Evolutionary conservation across 148 eudicot genomes (phyloP).

Genomic region (Nepenthes gracilis): DNA sequence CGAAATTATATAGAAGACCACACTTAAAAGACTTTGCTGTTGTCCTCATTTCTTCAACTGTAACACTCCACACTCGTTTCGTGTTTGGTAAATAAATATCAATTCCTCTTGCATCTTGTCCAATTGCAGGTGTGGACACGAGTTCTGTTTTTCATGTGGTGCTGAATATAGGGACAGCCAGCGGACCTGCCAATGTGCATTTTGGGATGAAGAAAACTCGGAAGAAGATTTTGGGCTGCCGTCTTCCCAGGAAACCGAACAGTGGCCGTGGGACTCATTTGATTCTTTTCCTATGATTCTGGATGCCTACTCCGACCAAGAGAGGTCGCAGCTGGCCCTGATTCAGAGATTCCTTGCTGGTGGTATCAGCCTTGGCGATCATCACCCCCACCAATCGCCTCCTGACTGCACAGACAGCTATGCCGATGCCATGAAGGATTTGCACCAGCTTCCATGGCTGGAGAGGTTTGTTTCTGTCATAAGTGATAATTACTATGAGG

Average conservation of each 20-base stretch:
- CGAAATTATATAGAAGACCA: no score
- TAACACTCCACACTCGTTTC: background rate
- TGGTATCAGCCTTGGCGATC: conserved; percentile 62
- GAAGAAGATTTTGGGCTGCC: conserved; percentile 14
- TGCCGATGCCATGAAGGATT: conserved; percentile 73
- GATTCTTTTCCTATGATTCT: conserved; percentile 44
- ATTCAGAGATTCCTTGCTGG: conserved; percentile 83
- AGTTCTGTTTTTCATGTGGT: conserved; percentile 77
- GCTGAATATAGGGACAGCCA: conserved; percentile 38
- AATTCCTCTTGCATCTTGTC: background rate
- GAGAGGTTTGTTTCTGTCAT: conserved; percentile 87
- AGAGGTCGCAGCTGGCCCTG: conserved; percentile 77
- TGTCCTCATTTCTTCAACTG: no score
- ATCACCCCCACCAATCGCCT: conserved; percentile 47
- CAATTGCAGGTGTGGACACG: conserved; percentile 60
- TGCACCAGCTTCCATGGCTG: conserved; percentile 92
- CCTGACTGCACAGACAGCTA: conserved; percentile 65
- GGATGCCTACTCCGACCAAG: conserved; percentile 84
- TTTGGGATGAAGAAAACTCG: conserved; percentile 37
- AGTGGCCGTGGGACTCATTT: conserved; percentile 73
- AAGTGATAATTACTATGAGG: conserved; percentile 66
- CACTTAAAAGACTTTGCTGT: no score
- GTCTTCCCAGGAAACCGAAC: conserved; percentile 37
- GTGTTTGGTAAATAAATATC: background rate
- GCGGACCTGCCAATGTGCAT: conserved; percentile 57